Conservation (phyloP, 768 basidiomycete genomes). For the Piloderma croceum region DNA sequence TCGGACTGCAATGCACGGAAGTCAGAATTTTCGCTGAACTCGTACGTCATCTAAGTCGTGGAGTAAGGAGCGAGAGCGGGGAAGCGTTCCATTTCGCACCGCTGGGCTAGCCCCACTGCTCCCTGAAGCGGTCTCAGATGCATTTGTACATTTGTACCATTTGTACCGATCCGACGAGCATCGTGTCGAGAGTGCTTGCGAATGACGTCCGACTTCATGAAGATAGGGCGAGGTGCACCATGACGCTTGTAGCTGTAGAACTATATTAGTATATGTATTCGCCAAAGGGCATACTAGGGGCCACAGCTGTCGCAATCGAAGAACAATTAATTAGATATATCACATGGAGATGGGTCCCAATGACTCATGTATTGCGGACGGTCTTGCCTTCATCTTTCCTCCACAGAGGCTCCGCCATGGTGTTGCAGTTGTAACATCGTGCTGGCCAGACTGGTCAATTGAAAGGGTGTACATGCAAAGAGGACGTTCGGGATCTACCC, state of each 20-base stretch:
- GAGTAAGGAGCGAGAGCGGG: slow-evolving; percentile 70
- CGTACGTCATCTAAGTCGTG: slow-evolving; percentile 52
- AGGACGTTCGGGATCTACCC: background rate
- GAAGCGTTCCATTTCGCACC: slow-evolving; percentile 46
- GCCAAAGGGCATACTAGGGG: too few species aligned
- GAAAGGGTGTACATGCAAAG: background rate
- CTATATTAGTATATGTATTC: too few species aligned
- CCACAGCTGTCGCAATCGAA: too few species aligned
- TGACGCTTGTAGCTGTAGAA: slow-evolving; percentile 22
- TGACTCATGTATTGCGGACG: slow-evolving; percentile 23
- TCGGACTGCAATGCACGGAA: slow-evolving; percentile 42
- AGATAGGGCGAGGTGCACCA: slow-evolving; percentile 23
- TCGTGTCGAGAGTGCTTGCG: slow-evolving; percentile 42
- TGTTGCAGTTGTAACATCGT: slow-evolving; percentile 27
- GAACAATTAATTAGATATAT: too few species aligned
- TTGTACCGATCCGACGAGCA: slow-evolving; percentile 55
- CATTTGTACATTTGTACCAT: slow-evolving; percentile 35
- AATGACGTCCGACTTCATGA: slow-evolving; percentile 26
- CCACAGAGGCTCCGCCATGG: slow-evolving; percentile 26
- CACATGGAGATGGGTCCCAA: too few species aligned
- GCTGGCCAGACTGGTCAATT: slow-evolving; percentile 8
- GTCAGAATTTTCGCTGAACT: slow-evolving; percentile 42
- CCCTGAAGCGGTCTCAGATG: slow-evolving; percentile 65
- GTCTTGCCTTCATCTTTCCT: slow-evolving; percentile 27
- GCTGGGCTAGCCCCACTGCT: slow-evolving; percentile 72